Evolutionary conservation across 2,329 filamentous ascomycete species (phyloP), one percentile per base, ranked within the genome.

Genomic region (Diaporthe sp.): DNA sequence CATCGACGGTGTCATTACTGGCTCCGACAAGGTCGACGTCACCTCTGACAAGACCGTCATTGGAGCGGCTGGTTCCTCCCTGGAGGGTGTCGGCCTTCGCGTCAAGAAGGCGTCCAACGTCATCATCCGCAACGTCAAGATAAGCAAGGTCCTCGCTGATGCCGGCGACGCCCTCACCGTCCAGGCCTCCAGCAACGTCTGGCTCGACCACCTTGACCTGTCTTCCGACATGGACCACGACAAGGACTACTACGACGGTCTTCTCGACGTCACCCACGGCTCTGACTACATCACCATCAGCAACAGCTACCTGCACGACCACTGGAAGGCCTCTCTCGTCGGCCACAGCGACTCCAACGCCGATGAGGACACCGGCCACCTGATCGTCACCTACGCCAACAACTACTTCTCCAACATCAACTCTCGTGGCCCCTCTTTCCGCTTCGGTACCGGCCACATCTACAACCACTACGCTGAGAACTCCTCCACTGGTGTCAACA

Each of bases 221-320:
- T 91, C 88, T 6, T 90, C 89, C 32, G 88, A 93, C 82, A 79
- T 81, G 44, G 84, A 87, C 78, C 85, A 89, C 80, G 90, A 87
- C 85, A 94, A 94, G 84, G 91, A 94, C 84, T 92, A 89, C 84
- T 93, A 92, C 79, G 92, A 94, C 73, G 92, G 92, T 42, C 87
- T 94, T 2, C 83, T 91, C 61, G 92, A 94, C 78, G 83, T 88
- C 68, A 92, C 88, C 66, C 92, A 93, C 82, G 92, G 85, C 61
- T 85, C 88, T 13, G 91, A 93, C 83, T 93, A 84, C 79, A 81
- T 92, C 73, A 92, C 88, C 72, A 80, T 89, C 75, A 84, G 83
- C 55, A 81, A 85, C 78, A 82, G 77, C 19, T 84, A 83, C 77
- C 77, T 85, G 74, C 84, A 85, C 76, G 84, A 92, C 76, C 90